Base-by-base conservation (phyloP, 2,329 filamentous ascomycete species). In the Nigrospora sphaerica region DNA sequence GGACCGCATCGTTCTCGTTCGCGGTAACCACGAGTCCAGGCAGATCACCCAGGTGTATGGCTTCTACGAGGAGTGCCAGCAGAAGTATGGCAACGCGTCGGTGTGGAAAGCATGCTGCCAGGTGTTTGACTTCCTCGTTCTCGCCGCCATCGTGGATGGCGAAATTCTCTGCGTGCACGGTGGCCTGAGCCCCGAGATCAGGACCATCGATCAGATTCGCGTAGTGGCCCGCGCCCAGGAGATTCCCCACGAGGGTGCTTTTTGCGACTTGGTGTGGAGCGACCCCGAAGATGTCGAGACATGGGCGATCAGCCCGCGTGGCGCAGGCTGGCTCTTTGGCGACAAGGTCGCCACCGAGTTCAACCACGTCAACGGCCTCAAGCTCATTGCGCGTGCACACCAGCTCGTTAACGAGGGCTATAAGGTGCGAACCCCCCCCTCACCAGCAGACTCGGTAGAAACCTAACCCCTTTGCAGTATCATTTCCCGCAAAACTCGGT, bases 91-190 rank as follows among this genome's bases (percentile, higher is more conserved):
- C 61, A 97, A 96, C 62, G 90, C 93, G 12, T 96, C 95, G 42
- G 93, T 98, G n/a, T 98, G 93, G 93, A 95, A 98, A 68, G 93
- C 95, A 49, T 98, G 96, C 67, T 98, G 93, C 53, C 93, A 98
- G 65, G 95, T 98, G 70, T 98, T 98, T 66, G 93, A 98, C 67
- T 98, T 95, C 67, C 80, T 98, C 31, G 95, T 95, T 3, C 77
- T 98, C 18, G 93, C 89, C 46, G 95, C 95, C 51, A 95, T 98
- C 54, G 95, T 98, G 58, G 95, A 98, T 62, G 88, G 96, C 59
- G 90, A 96, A 62, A 95, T 98, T 50, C 95, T 98, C 61, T 98
- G 93, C 65, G 93, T 98, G 32, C 93, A 98, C 67, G 93, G 93
- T 58, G 93, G 88, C 34, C 73, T 93, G 34, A 91, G 86, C 46